Base-by-base conservation (phyloP, 1,284 basidiomycete genomes). In the Gomphus bonarii region DNA sequence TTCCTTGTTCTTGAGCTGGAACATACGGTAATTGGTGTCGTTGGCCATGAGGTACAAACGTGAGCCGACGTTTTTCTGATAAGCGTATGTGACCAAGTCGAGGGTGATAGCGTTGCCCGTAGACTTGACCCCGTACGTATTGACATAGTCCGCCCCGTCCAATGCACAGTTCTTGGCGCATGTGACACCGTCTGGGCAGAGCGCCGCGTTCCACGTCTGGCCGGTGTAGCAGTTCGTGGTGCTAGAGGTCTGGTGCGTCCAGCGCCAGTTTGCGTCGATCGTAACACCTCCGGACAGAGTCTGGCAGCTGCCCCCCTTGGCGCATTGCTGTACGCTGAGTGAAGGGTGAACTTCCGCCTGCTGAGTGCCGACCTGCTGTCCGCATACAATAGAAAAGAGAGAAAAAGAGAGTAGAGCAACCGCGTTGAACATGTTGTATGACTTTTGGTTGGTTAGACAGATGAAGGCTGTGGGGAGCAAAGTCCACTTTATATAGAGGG, bases 141-240 rank as follows among this genome's bases (percentile, higher is more conserved):
- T 71, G 8, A 67, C 40, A 67, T 82, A 81, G 67, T 79, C 75
- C 20, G 79, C 79, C 60, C 80, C 80, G 59, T 82, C 80, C 60
- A 82, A 67, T 11, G 78, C 79, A 62, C 80, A 82, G 69, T 78
- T 77, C 58, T 70, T 67, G 7, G 75, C 74, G 65, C 78, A 70
- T 50, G 75, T 76, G 6, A 63, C 64, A 14, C 67, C 64, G 62
- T 77, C 73, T 28, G 78, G 73, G 65, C 79, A 81, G 51, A 79
- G 64, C 3, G 71, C 66, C 8, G 71, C 60, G 64, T 80, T 71
- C 77, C 77, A 79, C 10, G 66, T 65, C 69, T 78, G 78, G 25
- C 78, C 78, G 60, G 75, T 78, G 69, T 79, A 80, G 68, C 79
- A 81, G 70, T 80, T 80, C 59, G 73, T 70, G 65, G 65, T 73